A percentile compares a stretch with the other conserved stretches of the same genome.
Evolutionary conservation across 2,329 filamentous ascomycete species (phyloP).

Genomic region (Fusarium pininemorale): DNA sequence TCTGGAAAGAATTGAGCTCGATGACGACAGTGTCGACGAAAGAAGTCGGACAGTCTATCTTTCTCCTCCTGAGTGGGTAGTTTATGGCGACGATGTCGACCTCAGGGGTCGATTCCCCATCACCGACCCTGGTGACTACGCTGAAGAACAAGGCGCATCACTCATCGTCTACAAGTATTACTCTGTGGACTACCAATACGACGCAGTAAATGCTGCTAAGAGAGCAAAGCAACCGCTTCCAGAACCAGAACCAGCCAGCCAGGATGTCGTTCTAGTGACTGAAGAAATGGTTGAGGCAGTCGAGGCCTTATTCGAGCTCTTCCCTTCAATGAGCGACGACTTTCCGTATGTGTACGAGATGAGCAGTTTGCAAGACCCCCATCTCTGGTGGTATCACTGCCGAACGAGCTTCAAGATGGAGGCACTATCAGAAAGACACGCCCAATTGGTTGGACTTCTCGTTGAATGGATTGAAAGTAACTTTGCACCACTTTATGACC

Average conservation of each 20-base stretch:
- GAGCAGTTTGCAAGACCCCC: background rate
- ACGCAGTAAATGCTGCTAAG: background rate
- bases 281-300: slow-evolving; percentile 9
- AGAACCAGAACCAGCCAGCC: background rate
- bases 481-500: background rate
- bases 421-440: background rate
- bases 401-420: background rate
- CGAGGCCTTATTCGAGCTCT: background rate
- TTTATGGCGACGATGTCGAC: background rate
- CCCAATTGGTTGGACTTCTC: background rate
- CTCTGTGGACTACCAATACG: background rate
- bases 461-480: slow-evolving; percentile 3
- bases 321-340: background rate
- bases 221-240: background rate
- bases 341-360: background rate
- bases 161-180: background rate
- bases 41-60: background rate
- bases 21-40: background rate
- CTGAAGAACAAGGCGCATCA: background rate
- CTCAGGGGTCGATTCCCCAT: background rate
- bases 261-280: background rate
- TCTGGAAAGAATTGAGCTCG: fast-evolving
- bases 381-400: slow-evolving; percentile 18
- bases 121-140: background rate
- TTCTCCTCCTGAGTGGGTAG: background rate